Conservation (phyloP, 768 basidiomycete species). For the Paxillus rubicundulus region DNA sequence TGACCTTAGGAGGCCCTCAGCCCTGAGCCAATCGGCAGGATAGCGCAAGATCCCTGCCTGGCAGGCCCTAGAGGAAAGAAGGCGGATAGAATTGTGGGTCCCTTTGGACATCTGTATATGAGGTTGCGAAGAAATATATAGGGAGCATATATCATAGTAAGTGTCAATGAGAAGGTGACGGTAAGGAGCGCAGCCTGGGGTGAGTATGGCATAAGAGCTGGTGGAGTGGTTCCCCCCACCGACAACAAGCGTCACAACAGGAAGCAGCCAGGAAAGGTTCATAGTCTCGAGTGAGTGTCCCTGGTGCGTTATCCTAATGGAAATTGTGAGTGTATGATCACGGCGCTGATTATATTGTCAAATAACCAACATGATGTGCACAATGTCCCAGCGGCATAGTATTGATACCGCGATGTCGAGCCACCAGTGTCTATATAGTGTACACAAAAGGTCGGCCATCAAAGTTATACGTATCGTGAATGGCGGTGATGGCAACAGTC, state of each 20-base stretch:
- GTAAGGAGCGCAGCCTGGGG: slow-evolving; percentile 53
- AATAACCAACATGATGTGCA: slow-evolving; percentile 63
- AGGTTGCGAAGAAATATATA: slow-evolving; percentile 61
- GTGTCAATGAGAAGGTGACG: slow-evolving; percentile 46
- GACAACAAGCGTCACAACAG: slow-evolving; percentile 72
- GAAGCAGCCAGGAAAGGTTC: slow-evolving; percentile 70
- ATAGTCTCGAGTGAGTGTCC: slow-evolving; percentile 53
- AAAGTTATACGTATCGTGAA: slow-evolving; percentile 44
- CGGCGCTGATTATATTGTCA: slow-evolving; percentile 21
- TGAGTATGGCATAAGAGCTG: slow-evolving; percentile 45
- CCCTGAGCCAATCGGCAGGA: slow-evolving; percentile 55
- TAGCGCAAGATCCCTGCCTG: slow-evolving; percentile 61
- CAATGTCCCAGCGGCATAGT: slow-evolving; percentile 55
- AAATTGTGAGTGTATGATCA: neutral
- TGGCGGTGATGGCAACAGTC: slow-evolving; percentile 44
- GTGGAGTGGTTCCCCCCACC: slow-evolving; percentile 58
- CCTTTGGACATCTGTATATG: slow-evolving; percentile 51
- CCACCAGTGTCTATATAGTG: slow-evolving; percentile 69
- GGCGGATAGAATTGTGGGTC: slow-evolving; percentile 48
- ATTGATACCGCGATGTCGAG: slow-evolving; percentile 54
- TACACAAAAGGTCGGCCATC: slow-evolving; percentile 54
- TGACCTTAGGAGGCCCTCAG: slow-evolving; percentile 35
- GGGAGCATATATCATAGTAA: slow-evolving; percentile 68
- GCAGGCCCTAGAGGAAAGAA: slow-evolving; percentile 77
- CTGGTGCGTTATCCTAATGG: slow-evolving; percentile 54